Conservation (phyloP, 2,329 filamentous ascomycete species). For the Hirsutella rhossiliensis region DNA sequence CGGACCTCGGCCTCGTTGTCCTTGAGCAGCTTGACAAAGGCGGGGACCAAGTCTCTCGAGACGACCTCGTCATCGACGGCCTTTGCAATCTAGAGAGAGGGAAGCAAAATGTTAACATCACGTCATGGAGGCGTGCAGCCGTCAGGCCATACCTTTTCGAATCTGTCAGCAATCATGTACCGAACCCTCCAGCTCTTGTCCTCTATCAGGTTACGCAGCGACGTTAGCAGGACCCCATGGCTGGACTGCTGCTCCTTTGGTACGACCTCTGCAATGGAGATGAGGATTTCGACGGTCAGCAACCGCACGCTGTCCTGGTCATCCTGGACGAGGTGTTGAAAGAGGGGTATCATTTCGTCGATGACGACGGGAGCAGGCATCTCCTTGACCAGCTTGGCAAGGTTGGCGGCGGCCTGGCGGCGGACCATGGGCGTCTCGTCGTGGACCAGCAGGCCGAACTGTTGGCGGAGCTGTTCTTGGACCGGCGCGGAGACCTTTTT, state of each 20-base stretch:
- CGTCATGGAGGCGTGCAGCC: no score
- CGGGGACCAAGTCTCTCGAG: conserved; percentile 82
- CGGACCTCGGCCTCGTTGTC: conserved; percentile 96
- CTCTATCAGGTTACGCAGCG: conserved; percentile 85
- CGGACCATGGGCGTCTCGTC: conserved; percentile 99
- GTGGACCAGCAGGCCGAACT: conserved; percentile 87
- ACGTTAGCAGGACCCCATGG: conserved; percentile 84
- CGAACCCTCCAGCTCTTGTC: conserved; percentile 99
- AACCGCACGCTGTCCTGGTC: conserved; percentile 96
- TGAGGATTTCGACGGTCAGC: conserved; percentile 90
- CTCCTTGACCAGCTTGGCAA: conserved; percentile 95
- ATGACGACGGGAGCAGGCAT: conserved; percentile 88
- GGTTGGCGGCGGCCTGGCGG: conserved; percentile 89
- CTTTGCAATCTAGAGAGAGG: conserved; percentile 69
- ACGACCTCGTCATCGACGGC: conserved; percentile 97
- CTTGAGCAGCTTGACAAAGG: conserved; percentile 95
- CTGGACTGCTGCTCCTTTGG: conserved; percentile 97
- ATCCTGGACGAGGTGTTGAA: conserved; percentile 91
- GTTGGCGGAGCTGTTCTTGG: conserved; percentile 82
- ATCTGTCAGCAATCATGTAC: conserved; percentile 98
- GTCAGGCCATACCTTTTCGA: conserved; percentile 64
- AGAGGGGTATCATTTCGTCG: conserved; percentile 97
- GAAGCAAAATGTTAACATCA: not conserved
- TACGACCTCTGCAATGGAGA: conserved; percentile 91
- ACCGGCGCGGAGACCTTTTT: conserved; percentile 77